Percentiles rank a stretch among this genome's conserved stretches.
phyloP scores from a whole-genome alignment of 2,329 filamentous ascomycete species.

The Colletotrichum sp. region DNA sequence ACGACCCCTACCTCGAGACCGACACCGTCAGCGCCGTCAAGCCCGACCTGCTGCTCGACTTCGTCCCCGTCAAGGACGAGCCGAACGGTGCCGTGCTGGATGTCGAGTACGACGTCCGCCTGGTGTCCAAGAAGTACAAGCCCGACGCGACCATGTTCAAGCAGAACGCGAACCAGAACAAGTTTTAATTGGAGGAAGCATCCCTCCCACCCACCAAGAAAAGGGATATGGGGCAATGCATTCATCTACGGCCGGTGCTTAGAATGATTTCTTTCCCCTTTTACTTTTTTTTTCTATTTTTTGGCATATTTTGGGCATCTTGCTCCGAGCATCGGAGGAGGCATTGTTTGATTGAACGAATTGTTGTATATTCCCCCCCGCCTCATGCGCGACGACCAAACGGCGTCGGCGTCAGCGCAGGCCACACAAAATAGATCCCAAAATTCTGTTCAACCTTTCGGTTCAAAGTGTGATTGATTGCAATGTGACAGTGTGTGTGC shows the following conservation, averaged over 20 bases:
- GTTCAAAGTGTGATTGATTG: not conserved
- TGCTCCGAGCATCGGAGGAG: not conserved
- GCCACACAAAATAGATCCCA: not conserved
- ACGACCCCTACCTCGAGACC: constrained; percentile 55
- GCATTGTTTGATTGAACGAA: not conserved
- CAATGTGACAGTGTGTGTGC: not conserved
- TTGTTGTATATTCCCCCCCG: not conserved
- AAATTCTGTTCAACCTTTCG: not conserved
- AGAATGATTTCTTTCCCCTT: not conserved
- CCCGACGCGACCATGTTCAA: constrained; percentile 23
- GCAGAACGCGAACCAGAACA: constrained; percentile 24
- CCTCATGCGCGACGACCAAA: not conserved
- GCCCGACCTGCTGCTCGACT: constrained; percentile 44
- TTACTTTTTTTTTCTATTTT: not conserved
- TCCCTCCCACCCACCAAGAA: not conserved
- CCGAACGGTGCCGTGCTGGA: constrained; percentile 31
- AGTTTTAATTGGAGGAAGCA: not conserved
- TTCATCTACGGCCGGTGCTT: not conserved
- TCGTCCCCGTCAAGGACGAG: constrained; percentile 42
- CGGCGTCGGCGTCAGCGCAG: not conserved
- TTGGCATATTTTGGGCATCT: not conserved
- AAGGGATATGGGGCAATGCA: not conserved
- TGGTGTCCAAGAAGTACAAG: constrained; percentile 28
- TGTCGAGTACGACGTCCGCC: constrained; percentile 31
- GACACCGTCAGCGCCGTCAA: constrained; percentile 42